phyloP scores from a whole-genome alignment of 805 yeast genomes.

The Ascoidea asiatica region DNA sequence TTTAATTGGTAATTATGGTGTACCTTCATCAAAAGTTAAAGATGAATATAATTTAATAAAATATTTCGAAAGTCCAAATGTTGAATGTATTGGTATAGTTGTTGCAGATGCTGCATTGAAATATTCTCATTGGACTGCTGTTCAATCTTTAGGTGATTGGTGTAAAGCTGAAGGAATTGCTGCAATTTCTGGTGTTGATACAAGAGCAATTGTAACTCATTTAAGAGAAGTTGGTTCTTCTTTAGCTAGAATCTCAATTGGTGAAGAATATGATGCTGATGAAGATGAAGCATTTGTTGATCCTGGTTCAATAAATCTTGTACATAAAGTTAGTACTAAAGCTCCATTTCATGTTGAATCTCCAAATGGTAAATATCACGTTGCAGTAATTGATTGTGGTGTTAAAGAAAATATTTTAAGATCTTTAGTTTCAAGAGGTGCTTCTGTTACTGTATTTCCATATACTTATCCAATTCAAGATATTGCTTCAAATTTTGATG shows the following conservation, averaged over 20 bases:
- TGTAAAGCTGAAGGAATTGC: constrained; percentile 94
- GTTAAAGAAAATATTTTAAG: constrained; percentile 95
- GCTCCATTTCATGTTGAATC: constrained; percentile 79
- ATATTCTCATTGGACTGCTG: constrained; percentile 99
- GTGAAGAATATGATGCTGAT: constrained; percentile 84
- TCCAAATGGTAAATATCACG: constrained; percentile 48
- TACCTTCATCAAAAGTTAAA: constrained; percentile 69
- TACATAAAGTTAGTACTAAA: constrained; percentile 87
- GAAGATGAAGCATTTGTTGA: constrained; percentile 85
- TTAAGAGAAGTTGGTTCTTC: constrained; percentile 96
- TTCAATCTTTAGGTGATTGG: constrained; percentile 90
- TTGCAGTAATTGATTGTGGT: constrained; percentile 95
- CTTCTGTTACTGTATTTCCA: constrained; percentile 93
- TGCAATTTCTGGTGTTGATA: constrained; percentile 93
- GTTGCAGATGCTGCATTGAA: constrained; percentile 92
- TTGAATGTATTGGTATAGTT: constrained; percentile 92
- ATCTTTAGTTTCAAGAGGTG: constrained; percentile 89
- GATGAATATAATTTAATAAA: constrained; percentile 80
- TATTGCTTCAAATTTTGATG: constrained; percentile 86
- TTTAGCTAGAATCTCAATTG: constrained; percentile 78
- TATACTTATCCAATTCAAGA: constrained; percentile 88
- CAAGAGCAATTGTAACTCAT: constrained; percentile 85
- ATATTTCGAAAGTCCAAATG: constrained; percentile 81
- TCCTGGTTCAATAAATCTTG: constrained; percentile 83
- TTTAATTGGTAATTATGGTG: constrained; percentile 95